Base-by-base conservation (phyloP, 371 early-diverging fungal genomes). In the Apophysomyces trapeziformis region DNA sequence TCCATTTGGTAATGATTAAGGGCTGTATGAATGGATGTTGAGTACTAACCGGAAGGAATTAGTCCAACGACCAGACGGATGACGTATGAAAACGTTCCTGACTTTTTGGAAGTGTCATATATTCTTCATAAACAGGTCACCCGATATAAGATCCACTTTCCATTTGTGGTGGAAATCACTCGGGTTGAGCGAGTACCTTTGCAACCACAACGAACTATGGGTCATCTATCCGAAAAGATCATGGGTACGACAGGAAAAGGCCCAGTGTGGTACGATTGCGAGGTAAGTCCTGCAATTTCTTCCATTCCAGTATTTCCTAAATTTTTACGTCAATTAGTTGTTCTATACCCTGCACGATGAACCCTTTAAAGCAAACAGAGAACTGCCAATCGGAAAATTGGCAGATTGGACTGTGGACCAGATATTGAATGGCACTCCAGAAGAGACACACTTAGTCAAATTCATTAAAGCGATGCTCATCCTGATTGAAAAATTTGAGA, bases 1-100 rank as follows among this genome's bases (percentile, higher is more conserved):
- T 74, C 82, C 16, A 68, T 83, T 8, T 70, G 79, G 82, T 81
- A 81, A 65, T 44, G 21, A 36, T 37, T 36, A 13, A 47, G 21
- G 38, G 35, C 32, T 26, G 32, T 26, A 26, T 2, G 32, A 26
- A 26, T 26, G 32, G 32, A 26, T 26, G 32, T 26, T 26, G 2
- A 26, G 32, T 26, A 26, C 32, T 26, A 26, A 26, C 2, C 32
- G 32, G 32, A 26, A 26, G 32, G 32, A 26, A 26, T 2, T 18
- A 79, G 77, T 36, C 82, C 84, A 0, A 66, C 61, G 12, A 77
- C 70, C 0, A 37, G 65, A 5, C 36, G 65, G 0, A 77, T 85
- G 62, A 70, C 79, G 0, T 85, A 70, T 60, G 78, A 83, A 65
- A 72, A 85, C 35, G 63, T 85, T 5, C 75, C 71, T 0, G 70